Conservation (phyloP, 2,329 filamentous ascomycete genomes). For the Aspergillus novofumigatus region DNA sequence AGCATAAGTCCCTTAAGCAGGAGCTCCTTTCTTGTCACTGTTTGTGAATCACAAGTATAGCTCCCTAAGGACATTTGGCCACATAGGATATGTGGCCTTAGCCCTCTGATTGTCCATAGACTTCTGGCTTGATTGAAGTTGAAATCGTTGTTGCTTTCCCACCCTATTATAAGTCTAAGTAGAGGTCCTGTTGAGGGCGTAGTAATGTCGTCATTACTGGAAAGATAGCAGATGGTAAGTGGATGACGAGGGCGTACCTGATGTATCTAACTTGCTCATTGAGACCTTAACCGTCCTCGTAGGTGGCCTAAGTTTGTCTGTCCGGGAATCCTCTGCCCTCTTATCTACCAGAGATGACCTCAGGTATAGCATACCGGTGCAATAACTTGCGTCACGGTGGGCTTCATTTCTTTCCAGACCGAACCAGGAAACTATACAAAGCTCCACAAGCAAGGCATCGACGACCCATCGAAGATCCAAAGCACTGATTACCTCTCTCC, state of each 20-base stretch:
- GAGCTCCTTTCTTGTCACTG: too few species aligned
- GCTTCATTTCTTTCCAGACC: background rate
- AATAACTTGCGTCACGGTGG: background rate
- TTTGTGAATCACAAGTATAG: too few species aligned
- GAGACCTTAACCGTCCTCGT: background rate
- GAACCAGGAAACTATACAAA: background rate
- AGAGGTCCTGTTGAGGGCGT: too few species aligned
- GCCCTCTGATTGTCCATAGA: too few species aligned
- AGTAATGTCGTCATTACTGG: too few species aligned
- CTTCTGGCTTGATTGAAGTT: too few species aligned
- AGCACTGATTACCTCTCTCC: background rate
- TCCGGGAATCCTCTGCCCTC: background rate
- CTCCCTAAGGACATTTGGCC: background rate
- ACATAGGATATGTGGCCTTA: too few species aligned
- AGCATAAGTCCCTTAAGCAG: too few species aligned
- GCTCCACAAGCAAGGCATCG: background rate
- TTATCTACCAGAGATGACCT: background rate
- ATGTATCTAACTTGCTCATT: background rate
- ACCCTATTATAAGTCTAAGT: too few species aligned
- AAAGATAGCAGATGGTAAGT: background rate
- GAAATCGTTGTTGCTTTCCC: too few species aligned
- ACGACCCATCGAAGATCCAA: background rate
- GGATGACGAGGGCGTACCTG: background rate
- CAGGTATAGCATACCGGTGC: background rate
- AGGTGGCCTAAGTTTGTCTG: background rate